A percentile compares a stretch with the other conserved stretches of the same genome.
These are phyloP conservation scores for Sordariomycetes sp. DNA, from an alignment of 2,329 filamentous ascomycete species.

Conservation along the genomic window DNA sequence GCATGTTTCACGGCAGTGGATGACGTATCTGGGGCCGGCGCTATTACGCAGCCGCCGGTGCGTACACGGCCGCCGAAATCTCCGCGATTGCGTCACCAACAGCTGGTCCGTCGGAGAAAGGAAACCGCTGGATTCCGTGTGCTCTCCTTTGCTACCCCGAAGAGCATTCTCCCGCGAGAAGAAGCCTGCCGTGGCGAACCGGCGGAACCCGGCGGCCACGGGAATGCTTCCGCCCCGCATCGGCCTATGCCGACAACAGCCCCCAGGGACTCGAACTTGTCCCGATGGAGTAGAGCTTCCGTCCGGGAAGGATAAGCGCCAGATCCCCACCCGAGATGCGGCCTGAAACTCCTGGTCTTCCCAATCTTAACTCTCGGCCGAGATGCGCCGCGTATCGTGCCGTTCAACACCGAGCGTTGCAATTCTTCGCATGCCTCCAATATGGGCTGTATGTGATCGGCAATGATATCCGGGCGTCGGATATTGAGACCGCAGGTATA, in stretches of 20 bases:
- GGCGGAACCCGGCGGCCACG: neutral
- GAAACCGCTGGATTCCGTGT: neutral
- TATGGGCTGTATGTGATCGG: neutral
- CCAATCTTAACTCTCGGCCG: too few species aligned
- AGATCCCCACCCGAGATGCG: too few species aligned
- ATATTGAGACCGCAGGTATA: neutral
- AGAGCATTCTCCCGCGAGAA: neutral
- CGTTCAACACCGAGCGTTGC: too few species aligned
- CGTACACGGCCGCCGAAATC: neutral
- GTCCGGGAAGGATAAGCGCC: too few species aligned
- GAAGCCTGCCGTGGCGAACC: neutral
- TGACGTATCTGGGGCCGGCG: neutral
- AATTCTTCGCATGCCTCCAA: too few species aligned
- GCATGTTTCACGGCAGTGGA: neutral
- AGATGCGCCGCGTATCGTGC: too few species aligned
- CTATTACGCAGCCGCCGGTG: neutral
- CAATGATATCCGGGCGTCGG: neutral
- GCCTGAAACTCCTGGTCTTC: too few species aligned
- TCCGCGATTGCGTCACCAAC: neutral
- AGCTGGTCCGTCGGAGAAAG: neutral
- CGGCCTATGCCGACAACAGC: neutral
- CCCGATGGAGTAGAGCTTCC: too few species aligned
- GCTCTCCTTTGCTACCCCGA: too few species aligned
- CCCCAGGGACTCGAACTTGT: too few species aligned
- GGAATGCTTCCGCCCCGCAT: neutral